Conservation (phyloP, 352 stramenopile species). For the Blastocystis sp. region DNA sequence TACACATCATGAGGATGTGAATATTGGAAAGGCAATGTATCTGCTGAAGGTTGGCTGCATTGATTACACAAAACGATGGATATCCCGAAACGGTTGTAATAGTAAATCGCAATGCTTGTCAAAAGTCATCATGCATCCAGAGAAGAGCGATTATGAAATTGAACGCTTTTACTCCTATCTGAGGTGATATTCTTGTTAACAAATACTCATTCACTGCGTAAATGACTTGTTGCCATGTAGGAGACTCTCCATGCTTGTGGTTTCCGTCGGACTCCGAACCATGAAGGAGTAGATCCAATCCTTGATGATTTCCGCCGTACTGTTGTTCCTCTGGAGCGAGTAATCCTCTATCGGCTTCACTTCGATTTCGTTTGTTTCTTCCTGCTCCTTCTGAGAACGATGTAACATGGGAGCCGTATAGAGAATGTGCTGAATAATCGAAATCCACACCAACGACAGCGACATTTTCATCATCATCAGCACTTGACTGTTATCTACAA, state of each 20-base stretch:
- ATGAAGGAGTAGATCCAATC: neutral
- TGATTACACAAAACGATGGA: neutral
- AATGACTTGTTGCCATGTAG: no score
- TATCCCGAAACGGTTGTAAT: neutral
- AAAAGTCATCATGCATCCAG: neutral
- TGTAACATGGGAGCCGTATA: neutral
- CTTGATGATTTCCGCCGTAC: neutral
- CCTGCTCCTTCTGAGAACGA: neutral
- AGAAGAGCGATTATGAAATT: neutral
- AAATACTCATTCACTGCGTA: neutral
- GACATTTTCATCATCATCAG: slow-evolving; percentile 3
- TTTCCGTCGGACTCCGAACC: no score
- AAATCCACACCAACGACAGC: neutral
- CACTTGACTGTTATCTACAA: neutral
- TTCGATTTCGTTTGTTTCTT: no score
- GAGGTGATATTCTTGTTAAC: neutral
- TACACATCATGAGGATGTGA: neutral
- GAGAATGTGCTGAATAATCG: neutral
- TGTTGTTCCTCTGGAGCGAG: neutral
- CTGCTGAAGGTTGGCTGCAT: neutral
- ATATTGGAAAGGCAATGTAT: neutral
- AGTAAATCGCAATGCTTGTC: neutral
- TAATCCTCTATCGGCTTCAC: no score
- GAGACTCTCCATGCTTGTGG: no score
- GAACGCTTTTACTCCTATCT: neutral